These are phyloP conservation scores for Didymella arachidicola DNA, from an alignment of 2,329 filamentous ascomycete species.

Conservation along the genomic window DNA sequence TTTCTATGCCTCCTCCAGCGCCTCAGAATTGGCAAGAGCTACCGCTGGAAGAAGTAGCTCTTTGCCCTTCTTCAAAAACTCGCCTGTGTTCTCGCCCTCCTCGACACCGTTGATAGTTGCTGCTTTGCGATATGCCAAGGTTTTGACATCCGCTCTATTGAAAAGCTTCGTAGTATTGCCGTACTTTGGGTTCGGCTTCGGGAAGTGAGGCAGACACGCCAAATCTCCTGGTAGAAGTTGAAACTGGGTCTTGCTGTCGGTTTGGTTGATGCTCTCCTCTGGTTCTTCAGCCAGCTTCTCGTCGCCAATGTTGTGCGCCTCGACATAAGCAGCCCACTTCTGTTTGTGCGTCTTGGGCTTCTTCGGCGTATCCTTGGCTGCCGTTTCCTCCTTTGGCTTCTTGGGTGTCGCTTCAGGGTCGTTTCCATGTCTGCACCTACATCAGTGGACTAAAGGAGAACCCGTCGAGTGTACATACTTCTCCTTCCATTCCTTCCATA, in stretches of 20 bases:
- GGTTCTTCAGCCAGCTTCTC: slow-evolving; percentile 22
- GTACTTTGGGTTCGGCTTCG: slow-evolving; percentile 22
- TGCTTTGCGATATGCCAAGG: slow-evolving; percentile 1
- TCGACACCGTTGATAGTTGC: not conserved
- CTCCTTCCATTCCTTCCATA: not conserved
- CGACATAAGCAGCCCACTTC: slow-evolving; percentile 22
- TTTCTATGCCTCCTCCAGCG: not conserved
- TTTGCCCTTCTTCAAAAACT: not conserved
- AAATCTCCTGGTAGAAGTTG: slow-evolving; percentile 20
- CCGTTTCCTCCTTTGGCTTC: not conserved
- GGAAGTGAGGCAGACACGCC: slow-evolving; percentile 19
- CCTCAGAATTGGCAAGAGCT: not conserved
- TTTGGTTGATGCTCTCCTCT: slow-evolving; percentile 21
- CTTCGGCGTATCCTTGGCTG: not conserved
- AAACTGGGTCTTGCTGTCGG: slow-evolving; percentile 22
- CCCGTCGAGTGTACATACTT: not conserved
- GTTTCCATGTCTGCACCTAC: not conserved
- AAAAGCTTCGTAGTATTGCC: slow-evolving; percentile 28
- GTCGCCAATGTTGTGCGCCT: slow-evolving; percentile 8
- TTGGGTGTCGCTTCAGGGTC: not conserved
- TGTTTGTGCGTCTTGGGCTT: slow-evolving; percentile 22
- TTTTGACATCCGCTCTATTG: slow-evolving; percentile 13
- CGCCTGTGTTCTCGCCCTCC: not conserved
- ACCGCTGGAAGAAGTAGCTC: not conserved
- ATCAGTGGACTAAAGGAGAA: not conserved